Conservation (phyloP, 768 basidiomycete genomes). For the Podaxis carcinomalis region DNA sequence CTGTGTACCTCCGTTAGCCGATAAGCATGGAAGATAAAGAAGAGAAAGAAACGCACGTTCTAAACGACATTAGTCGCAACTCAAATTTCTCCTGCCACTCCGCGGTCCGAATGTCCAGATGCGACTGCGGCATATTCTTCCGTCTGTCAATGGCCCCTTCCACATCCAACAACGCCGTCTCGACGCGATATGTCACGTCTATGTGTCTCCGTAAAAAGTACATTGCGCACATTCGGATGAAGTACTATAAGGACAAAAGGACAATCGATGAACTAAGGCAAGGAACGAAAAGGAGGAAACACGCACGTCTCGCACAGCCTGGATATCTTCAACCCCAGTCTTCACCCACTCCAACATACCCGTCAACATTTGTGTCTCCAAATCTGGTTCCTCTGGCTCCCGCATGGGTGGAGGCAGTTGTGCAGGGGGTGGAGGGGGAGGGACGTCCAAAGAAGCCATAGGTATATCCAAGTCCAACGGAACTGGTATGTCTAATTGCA, state of each 20-base stretch:
- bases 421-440: background rate
- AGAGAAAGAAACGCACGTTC: conserved; percentile 24
- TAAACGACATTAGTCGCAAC: conserved; percentile 27
- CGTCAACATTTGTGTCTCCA: conserved; percentile 6
- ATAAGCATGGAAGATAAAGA: conserved; percentile 1
- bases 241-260: background rate
- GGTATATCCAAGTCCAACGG: background rate
- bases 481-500: background rate
- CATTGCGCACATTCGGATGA: background rate
- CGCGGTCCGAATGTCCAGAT: conserved; percentile 28
- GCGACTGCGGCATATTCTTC: conserved; percentile 12
- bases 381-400: background rate
- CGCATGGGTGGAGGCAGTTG: background rate
- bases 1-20: conserved; percentile 16
- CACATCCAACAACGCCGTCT: conserved; percentile 18
- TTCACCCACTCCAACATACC: conserved; percentile 4
- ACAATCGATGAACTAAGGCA: background rate
- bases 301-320: conserved; percentile 7
- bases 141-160: conserved; percentile 5
- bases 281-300: background rate
- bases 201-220: conserved; percentile 19
- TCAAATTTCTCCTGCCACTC: conserved; percentile 30
- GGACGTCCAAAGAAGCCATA: background rate
- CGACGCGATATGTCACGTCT: conserved; percentile 25
- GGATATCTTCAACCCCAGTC: background rate